Percentiles rank a stretch among this genome's conserved stretches.
Evolutionary conservation across 2,329 filamentous ascomycete genomes (phyloP).

Genomic region (Xylaria sp.): DNA sequence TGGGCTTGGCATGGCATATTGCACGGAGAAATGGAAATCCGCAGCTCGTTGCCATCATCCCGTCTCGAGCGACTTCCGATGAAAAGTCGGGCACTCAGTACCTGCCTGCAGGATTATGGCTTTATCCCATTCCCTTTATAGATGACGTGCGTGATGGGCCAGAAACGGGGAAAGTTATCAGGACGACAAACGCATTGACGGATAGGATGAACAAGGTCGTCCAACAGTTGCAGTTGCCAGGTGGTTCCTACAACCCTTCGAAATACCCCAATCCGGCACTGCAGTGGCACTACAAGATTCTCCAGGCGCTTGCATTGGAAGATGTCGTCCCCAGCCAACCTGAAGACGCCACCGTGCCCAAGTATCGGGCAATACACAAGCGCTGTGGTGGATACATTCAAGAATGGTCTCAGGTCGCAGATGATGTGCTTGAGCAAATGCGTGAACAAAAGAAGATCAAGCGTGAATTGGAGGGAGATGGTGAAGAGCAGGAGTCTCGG

Average conservation of each 20-base stretch:
- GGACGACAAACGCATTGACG: conserved; percentile 71
- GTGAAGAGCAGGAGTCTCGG: conserved; percentile 45
- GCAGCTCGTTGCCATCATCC: conserved; percentile 78
- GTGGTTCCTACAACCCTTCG: conserved; percentile 78
- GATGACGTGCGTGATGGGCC: conserved; percentile 85
- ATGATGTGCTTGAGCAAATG: conserved; percentile 55
- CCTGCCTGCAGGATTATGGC: conserved; percentile 84
- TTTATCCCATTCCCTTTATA: conserved; percentile 84
- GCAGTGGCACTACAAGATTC: conserved; percentile 96
- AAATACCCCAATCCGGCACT: conserved; percentile 92
- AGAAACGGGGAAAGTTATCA: conserved; percentile 58
- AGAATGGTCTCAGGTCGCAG: conserved; percentile 75
- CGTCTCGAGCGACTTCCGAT: conserved; percentile 70
- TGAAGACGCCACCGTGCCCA: conserved; percentile 81
- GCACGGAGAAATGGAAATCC: conserved; percentile 81
- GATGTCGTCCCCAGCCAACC: conserved; percentile 81
- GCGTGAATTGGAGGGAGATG: conserved; percentile 51
- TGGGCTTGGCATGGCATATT: conserved; percentile 90
- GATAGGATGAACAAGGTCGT: conserved; percentile 83
- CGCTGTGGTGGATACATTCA: conserved; percentile 79
- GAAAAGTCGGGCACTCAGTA: conserved; percentile 70
- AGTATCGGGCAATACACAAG: conserved; percentile 87
- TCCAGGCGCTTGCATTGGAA: conserved; percentile 89
- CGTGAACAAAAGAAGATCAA: conserved; percentile 53
- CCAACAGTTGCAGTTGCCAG: conserved; percentile 87